These are phyloP conservation scores for Verticillium dahliae DNA, from an alignment of 2,329 filamentous ascomycete genomes.

Conservation along the genomic window DNA sequence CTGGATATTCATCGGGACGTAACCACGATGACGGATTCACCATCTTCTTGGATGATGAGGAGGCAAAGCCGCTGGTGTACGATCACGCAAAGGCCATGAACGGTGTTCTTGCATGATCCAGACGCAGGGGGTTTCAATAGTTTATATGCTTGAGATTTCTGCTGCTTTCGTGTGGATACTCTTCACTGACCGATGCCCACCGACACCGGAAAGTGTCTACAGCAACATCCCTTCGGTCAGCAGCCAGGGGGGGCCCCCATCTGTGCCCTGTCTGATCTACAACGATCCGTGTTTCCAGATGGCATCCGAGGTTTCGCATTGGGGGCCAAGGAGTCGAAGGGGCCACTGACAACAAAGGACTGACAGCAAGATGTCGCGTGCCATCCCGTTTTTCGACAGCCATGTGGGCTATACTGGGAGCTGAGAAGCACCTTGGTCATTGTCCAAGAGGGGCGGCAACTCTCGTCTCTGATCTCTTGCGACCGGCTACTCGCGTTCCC, in stretches of 20 bases:
- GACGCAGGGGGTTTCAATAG: too few species aligned
- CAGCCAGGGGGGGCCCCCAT: too few species aligned
- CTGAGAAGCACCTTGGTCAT: neutral
- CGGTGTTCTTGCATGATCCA: slow-evolving; percentile 1
- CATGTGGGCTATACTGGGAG: too few species aligned
- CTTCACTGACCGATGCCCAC: too few species aligned
- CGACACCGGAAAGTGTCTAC: too few species aligned
- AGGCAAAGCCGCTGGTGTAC: slow-evolving; percentile 36
- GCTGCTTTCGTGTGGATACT: too few species aligned
- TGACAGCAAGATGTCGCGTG: neutral
- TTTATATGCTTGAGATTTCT: too few species aligned
- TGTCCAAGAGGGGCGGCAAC: too few species aligned
- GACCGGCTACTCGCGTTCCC: neutral
- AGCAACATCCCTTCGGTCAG: neutral
- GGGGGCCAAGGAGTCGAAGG: neutral
- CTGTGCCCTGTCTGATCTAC: slow-evolving; percentile 1
- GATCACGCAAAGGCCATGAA: slow-evolving; percentile 35
- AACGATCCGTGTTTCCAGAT: neutral
- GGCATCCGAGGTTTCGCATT: slow-evolving; percentile 1
- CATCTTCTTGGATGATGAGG: slow-evolving; percentile 44
- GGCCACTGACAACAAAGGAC: neutral
- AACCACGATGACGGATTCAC: slow-evolving; percentile 53
- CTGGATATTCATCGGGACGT: slow-evolving; percentile 36
- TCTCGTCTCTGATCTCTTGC: neutral
- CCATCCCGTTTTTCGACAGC: neutral